Conservation (phyloP, 768 basidiomycete species). For the Saitozyma sp. region DNA sequence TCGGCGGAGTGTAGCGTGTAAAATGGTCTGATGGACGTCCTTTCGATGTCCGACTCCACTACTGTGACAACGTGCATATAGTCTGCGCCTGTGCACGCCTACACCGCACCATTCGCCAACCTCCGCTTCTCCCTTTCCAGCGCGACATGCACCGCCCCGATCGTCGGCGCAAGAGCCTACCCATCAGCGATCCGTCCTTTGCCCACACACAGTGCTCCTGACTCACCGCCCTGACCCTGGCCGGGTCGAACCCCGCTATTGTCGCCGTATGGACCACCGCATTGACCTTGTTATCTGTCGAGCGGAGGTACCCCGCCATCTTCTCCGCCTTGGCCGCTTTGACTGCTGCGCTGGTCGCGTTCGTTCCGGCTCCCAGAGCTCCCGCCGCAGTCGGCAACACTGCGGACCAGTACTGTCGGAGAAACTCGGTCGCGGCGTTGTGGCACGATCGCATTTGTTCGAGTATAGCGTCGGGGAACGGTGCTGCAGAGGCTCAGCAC, state of each 20-base stretch:
- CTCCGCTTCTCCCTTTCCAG: slow-evolving; percentile 29
- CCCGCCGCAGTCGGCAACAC: slow-evolving; percentile 67
- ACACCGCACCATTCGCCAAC: not conserved
- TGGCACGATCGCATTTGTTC: slow-evolving; percentile 85
- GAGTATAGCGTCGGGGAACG: slow-evolving; percentile 75
- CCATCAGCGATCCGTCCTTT: slow-evolving; percentile 7
- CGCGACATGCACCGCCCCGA: slow-evolving; percentile 39
- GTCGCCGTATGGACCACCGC: slow-evolving; percentile 62
- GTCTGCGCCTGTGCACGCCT: no score
- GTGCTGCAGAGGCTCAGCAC: slow-evolving; percentile 57
- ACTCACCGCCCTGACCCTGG: slow-evolving; percentile 42
- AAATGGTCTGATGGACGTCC: no score
- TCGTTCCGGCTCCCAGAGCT: slow-evolving; percentile 51
- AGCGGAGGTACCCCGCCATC: slow-evolving; percentile 79
- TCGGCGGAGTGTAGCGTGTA: no score
- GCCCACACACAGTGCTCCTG: not conserved
- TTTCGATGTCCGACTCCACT: no score
- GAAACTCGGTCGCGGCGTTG: slow-evolving; percentile 90
- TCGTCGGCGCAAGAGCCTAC: slow-evolving; percentile 41
- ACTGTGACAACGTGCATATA: no score
- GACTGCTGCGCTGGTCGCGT: slow-evolving; percentile 50
- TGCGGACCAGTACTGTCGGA: slow-evolving; percentile 92
- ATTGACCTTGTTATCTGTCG: slow-evolving; percentile 77
- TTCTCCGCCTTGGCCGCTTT: slow-evolving; percentile 75
- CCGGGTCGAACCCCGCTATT: slow-evolving; percentile 31